Percentiles rank a stretch among this genome's conserved stretches.
These are phyloP conservation scores for Leptographium procerum DNA, from an alignment of 2,329 filamentous ascomycete genomes.

Conservation along the genomic window DNA sequence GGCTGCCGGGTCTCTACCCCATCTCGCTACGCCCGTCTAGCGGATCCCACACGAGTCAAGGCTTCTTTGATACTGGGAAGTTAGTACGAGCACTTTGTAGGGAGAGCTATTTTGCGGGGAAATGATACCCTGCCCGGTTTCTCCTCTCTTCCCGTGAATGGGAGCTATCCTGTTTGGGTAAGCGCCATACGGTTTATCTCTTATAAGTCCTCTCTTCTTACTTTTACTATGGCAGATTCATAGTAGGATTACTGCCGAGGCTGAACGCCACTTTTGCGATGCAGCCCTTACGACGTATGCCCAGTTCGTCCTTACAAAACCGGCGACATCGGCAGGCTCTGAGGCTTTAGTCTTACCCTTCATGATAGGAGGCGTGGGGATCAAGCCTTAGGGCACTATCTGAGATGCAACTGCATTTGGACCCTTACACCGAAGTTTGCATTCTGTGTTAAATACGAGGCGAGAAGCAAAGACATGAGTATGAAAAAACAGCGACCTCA, in stretches of 20 bases:
- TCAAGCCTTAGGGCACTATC: no score
- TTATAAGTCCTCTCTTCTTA: no score
- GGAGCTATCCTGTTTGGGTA: not conserved
- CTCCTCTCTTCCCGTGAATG: not conserved
- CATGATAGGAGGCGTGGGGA: no score
- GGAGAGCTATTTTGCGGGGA: not conserved
- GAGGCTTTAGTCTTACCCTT: no score
- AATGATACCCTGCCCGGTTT: not conserved
- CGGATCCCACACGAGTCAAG: not conserved
- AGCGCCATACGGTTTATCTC: not conserved
- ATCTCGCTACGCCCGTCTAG: not conserved
- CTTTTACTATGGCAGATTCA: not conserved
- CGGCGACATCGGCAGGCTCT: no score
- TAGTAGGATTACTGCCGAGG: not conserved
- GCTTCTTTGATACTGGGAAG: not conserved
- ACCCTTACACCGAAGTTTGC: not conserved
- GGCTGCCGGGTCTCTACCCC: not conserved
- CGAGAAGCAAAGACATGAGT: not conserved
- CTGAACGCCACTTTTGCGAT: no score
- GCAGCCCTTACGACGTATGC: no score
- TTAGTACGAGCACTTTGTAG: not conserved
- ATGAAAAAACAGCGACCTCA: no score
- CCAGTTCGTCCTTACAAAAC: no score
- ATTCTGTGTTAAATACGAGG: not conserved
- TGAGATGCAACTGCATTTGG: no score